Base-by-base conservation (phyloP, 129 eudicot species). In the Glebionis coronaria region DNA sequence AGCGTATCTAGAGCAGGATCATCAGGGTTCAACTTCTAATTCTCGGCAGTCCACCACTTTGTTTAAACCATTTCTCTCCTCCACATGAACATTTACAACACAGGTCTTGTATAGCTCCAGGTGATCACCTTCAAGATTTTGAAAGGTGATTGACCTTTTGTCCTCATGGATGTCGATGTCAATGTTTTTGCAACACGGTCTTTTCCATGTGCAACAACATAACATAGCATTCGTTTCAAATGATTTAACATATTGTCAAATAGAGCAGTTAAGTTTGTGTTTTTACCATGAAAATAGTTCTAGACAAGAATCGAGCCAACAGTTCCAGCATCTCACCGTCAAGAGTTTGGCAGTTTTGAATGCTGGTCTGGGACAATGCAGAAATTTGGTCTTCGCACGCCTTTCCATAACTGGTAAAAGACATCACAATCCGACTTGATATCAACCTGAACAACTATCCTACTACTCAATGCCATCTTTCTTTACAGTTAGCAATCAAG, bases 201-300 rank as follows among this genome's bases (percentile, higher is more conserved):
- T 67, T 67, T 67, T 53, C 79, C 69, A 67, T 75, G 74, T 29
- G 35, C 35, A 29, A n/a, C n/a, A n/a, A n/a, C n/a, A 29, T 0
- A 29, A 4, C 6, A 3, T 29, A 29, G 4, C 4, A 29, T 29
- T 4, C 35, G 35, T 29, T 29, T 3, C 4, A 29, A 29, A 29
- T 29, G 5, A 29, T 29, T 3, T 45, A 0, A 0, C n/a, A 45
- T 45, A 45, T 45, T 45, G n/a, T 3, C 5, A 51, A 1, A 51
- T 5, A 52, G 1, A 13, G 19, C 7, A 13, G 16, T 51, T 14
- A 9, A 31, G n/a, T 10, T 23, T 0, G n/a, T n/a, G n/a, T n/a
- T n/a, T 12, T 3, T 70, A 82, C 87, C 83, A 11, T 28, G 81
- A 38, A 78, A 65, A 29, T 82, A 78, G 60, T 70, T 67, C 87